Base-by-base conservation (phyloP, 2,329 filamentous ascomycete species). In the Pyrenophora seminiperda region DNA sequence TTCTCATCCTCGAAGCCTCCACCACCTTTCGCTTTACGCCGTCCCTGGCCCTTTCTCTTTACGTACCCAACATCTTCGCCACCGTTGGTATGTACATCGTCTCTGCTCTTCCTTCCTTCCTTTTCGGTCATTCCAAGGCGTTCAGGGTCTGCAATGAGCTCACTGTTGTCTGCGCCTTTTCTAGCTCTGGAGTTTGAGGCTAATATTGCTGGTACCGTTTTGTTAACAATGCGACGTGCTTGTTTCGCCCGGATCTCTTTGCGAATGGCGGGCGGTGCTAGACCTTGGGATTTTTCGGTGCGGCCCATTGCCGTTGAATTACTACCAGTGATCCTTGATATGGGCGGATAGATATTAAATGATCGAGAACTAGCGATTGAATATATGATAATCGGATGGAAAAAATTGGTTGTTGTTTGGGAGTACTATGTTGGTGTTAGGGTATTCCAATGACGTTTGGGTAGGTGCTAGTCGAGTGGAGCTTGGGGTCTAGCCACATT, bases 141-240 rank as follows among this genome's bases (percentile, higher is more conserved):
- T 45, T 51, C 41, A 32, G 76, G 76, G 47, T 78, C 70, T 39
- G 65, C 63, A 17, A 79, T 71, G 27, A 86, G 70, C 56, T 84
- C 78, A 1, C 80, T 78, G 0, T 73, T 67, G 1, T 83, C 78
- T 22, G 81, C 72, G 1, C 84, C 84, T 36, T 74, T 74, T n/a
- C 77, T 77, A 0, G 84, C 83, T 41, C 82, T 77, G 11, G 81
- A 73, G 56, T 82, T 80, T 2, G 79, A 76, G 0, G 75, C 69
- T 2, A 86, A 70, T 7, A 86, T 70, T 0, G 79, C 73, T 1
- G 84, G 84, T 9, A 87, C 79, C n/a, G 77, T 74, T 60, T 81
- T 81, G 67, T 85, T 84, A 51, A 86, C 68, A 2, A 83, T 84
- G 7, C 79, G 75, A 44, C 79, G 81, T 22, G 82, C 83, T 48